These are phyloP conservation scores for Selenicereus undatus DNA, from an alignment of 148 eudicot genomes.

Conservation along the genomic window DNA sequence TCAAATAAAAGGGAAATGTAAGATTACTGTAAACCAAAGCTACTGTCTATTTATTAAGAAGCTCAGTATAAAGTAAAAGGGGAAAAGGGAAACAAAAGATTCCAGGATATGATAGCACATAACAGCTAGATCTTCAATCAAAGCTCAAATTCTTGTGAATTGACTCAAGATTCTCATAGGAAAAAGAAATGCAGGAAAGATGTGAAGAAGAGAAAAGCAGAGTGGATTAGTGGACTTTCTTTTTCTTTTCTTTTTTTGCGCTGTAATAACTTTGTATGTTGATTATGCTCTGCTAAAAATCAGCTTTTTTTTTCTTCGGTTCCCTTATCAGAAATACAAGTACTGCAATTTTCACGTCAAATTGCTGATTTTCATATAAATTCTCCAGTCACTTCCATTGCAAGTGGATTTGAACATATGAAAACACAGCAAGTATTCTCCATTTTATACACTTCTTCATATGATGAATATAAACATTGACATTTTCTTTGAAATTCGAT, in stretches of 20 bases:
- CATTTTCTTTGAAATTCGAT: neutral
- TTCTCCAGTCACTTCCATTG: neutral
- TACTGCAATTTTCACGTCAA: neutral
- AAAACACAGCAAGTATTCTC: neutral
- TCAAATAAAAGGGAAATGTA: conserved; percentile 5
- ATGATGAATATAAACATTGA: neutral
- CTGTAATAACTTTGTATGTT: neutral
- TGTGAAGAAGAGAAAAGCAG: neutral
- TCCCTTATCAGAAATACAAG: neutral
- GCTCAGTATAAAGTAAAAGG: neutral
- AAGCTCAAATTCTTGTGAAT: neutral
- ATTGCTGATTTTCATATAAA: neutral
- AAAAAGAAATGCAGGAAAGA: neutral
- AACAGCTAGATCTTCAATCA: neutral
- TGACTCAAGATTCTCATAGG: neutral
- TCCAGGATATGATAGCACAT: neutral
- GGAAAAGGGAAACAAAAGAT: neutral
- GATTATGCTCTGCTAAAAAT: conserved; percentile 5
- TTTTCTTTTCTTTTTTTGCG: too few species aligned
- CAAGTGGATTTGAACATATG: neutral
- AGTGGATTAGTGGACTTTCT: neutral
- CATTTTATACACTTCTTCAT: conserved; percentile 5
- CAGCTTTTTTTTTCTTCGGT: neutral
- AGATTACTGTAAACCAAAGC: neutral
- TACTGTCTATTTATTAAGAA: neutral